A percentile compares a stretch with the other conserved stretches of the same genome.
phyloP scores from a whole-genome alignment of 257 asterid genomes.

The Solanum piurae region DNA sequence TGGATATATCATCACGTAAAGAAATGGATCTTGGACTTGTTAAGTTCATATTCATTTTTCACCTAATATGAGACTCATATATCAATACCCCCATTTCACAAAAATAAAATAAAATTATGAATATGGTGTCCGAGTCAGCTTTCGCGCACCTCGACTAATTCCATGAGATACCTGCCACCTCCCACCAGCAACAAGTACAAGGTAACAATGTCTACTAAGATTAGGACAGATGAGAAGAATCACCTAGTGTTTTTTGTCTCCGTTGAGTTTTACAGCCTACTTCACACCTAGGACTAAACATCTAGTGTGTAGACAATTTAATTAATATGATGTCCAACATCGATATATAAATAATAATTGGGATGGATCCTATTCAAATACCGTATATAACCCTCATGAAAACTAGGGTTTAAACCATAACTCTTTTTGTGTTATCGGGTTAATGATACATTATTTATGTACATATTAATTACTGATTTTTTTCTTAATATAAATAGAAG shows the following conservation, averaged over 20 bases:
- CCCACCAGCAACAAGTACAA: neutral
- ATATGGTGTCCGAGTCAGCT: too few relatives aligned
- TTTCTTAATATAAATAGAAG: neutral
- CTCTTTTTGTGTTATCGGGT: neutral
- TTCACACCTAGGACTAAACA: neutral
- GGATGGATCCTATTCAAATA: neutral
- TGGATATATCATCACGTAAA: too few relatives aligned
- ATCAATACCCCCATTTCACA: too few relatives aligned
- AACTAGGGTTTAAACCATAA: neutral
- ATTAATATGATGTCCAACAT: neutral
- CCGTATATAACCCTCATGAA: neutral
- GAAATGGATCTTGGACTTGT: neutral
- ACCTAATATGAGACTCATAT: too few relatives aligned
- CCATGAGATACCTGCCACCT: too few relatives aligned
- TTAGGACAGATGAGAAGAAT: neutral
- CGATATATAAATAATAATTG: too few relatives aligned
- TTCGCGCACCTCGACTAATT: too few relatives aligned
- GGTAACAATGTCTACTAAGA: neutral
- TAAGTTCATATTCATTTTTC: too few relatives aligned
- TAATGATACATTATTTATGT: neutral
- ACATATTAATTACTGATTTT: neutral
- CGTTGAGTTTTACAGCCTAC: neutral
- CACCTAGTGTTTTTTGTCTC: neutral
- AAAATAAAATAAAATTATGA: too few relatives aligned
- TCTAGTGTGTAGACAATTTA: neutral